These are phyloP conservation scores for Cordyceps fumosorosea DNA, from an alignment of 2,329 filamentous ascomycete species.

Conservation along the genomic window DNA sequence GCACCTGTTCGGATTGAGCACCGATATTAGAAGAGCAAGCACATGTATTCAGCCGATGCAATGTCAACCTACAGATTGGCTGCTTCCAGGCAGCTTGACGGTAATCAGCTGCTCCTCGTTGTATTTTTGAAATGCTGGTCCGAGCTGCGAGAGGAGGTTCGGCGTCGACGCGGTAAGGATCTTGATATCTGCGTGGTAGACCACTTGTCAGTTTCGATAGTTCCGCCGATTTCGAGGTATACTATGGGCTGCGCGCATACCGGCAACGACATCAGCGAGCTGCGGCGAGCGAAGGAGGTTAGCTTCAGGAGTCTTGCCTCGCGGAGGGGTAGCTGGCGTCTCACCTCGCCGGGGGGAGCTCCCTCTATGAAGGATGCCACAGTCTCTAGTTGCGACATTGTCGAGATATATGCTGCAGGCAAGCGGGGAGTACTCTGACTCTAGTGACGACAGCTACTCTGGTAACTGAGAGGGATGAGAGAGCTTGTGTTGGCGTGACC, in stretches of 20 bases:
- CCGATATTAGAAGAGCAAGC: not conserved
- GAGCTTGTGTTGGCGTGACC: constrained; percentile 12
- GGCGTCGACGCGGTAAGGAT: constrained; percentile 66
- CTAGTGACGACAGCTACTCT: not conserved
- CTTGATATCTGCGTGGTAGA: constrained; percentile 68
- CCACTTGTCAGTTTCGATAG: not conserved
- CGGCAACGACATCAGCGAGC: constrained; percentile 83
- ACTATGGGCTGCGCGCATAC: constrained; percentile 39
- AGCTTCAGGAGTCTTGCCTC: constrained; percentile 20
- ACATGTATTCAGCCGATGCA: no score
- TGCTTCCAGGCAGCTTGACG: constrained; percentile 82
- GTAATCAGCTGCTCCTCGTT: constrained; percentile 91
- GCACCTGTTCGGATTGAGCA: constrained; percentile 46
- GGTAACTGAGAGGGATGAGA: not conserved
- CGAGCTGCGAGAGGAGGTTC: constrained; percentile 62
- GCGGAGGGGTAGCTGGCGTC: constrained; percentile 20
- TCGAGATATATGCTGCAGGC: not conserved
- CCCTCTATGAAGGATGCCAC: constrained; percentile 86
- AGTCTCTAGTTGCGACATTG: constrained; percentile 34
- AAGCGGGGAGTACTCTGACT: not conserved
- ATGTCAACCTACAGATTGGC: constrained; percentile 42
- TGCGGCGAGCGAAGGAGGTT: constrained; percentile 30
- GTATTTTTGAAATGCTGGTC: constrained; percentile 85
- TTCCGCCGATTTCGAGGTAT: not conserved
- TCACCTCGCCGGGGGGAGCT: constrained; percentile 92